These are phyloP conservation scores for Angophora floribunda DNA, from an alignment of 345 rosid species.

Conservation along the genomic window DNA sequence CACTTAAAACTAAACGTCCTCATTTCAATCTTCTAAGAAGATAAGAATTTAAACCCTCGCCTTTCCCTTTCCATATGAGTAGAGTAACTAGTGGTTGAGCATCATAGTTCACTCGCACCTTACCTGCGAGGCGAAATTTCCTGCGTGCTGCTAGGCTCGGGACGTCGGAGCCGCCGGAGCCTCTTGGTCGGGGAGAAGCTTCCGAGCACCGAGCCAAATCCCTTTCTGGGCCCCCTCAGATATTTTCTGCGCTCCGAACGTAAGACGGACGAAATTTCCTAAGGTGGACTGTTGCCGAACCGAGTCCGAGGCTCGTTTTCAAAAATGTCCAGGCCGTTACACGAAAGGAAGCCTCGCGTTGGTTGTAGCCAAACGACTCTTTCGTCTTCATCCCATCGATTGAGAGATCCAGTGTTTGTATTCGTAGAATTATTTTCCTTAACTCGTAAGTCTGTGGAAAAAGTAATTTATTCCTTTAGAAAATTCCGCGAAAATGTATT, in stretches of 20 bases:
- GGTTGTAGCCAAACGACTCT: background rate
- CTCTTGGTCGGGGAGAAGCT: background rate
- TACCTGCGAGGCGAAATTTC: rapidly evolving
- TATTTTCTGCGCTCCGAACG: background rate
- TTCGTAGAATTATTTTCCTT: background rate
- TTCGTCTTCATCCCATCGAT: background rate
- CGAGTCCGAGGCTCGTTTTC: background rate
- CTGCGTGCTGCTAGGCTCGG: background rate
- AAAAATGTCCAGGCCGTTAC: background rate
- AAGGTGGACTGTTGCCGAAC: background rate
- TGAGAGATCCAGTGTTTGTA: background rate
- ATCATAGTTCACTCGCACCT: background rate
- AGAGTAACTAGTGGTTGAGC: background rate
- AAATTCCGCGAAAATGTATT: background rate
- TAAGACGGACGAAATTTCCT: background rate
- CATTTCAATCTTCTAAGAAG: too few relatives aligned
- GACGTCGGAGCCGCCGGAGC: background rate
- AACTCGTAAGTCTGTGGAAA: background rate
- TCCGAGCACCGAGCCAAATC: background rate
- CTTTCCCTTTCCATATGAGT: too few relatives aligned
- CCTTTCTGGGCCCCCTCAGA: background rate
- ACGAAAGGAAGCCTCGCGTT: background rate
- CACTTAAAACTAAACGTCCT: too few relatives aligned
- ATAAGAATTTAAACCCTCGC: too few relatives aligned
- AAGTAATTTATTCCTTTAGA: background rate